Evolutionary conservation across 192 early-diverging fungal species (phyloP).

Genomic region (Cladochytrium replicatum): DNA sequence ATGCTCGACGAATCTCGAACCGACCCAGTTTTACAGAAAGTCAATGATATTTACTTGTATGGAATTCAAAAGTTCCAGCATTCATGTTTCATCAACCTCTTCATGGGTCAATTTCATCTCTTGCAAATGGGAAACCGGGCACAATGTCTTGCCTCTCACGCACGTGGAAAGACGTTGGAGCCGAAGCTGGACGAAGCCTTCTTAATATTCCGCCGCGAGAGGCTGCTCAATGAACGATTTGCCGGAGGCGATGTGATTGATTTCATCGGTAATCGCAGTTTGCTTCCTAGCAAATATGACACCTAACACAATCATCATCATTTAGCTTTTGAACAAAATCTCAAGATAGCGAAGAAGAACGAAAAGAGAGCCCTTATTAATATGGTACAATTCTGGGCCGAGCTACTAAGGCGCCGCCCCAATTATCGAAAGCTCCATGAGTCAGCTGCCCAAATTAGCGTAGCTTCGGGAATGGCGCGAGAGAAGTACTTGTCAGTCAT

Average conservation of each 20-base stretch:
- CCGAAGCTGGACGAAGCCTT: constrained; percentile 32
- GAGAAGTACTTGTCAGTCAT: constrained; percentile 18
- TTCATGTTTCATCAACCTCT: constrained; percentile 26
- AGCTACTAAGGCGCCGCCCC: constrained; percentile 23
- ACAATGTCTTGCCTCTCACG: constrained; percentile 27
- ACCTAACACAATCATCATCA: not conserved
- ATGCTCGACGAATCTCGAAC: not conserved
- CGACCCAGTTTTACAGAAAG: not conserved
- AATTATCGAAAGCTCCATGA: constrained; percentile 23
- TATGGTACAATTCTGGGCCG: constrained; percentile 35
- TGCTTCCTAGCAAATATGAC: constrained; percentile 33
- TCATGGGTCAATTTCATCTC: constrained; percentile 26
- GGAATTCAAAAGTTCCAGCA: constrained; percentile 15
- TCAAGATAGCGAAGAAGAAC: constrained; percentile 16
- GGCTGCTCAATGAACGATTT: constrained; percentile 33
- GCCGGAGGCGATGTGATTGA: constrained; percentile 38
- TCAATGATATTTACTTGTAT: constrained; percentile 11
- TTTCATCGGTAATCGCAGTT: constrained; percentile 23
- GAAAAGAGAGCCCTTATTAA: constrained; percentile 11
- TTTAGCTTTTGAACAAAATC: not conserved
- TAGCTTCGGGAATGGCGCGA: constrained; percentile 28
- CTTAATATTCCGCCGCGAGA: constrained; percentile 31
- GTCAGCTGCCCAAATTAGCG: constrained; percentile 18
- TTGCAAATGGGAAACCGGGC: constrained; percentile 28
- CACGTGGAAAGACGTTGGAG: constrained; percentile 24